Evolutionary conservation across 495 filamentous ascomycete genomes (phyloP).

Genomic region (Cenococcum geophilum): DNA sequence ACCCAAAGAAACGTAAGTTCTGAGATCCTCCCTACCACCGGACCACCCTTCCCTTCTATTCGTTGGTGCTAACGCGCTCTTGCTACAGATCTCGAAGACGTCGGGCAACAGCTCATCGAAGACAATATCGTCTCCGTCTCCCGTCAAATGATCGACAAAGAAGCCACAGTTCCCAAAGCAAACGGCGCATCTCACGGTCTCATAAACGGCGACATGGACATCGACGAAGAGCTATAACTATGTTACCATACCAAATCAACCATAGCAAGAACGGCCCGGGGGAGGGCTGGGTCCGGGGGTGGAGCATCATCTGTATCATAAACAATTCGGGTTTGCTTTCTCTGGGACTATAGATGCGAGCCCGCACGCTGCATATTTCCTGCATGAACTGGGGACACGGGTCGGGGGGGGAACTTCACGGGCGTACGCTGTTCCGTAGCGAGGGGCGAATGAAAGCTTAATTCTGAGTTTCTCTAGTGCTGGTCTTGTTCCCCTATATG

Average conservation of each 20-base stretch:
- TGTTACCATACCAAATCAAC: background rate
- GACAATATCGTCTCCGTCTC: conserved; percentile 97
- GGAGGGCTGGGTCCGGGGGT: background rate
- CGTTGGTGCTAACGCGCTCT: background rate
- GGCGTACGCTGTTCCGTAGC: no score
- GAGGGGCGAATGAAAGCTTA: no score
- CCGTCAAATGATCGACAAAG: conserved; percentile 98
- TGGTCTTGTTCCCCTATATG: no score
- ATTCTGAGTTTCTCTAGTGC: no score
- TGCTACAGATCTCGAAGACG: conserved; percentile 72
- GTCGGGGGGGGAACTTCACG: no score
- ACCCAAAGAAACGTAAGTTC: conserved; percentile 88
- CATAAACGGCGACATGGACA: conserved; percentile 38
- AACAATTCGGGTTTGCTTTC: no score
- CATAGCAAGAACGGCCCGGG: background rate
- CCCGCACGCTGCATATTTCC: no score
- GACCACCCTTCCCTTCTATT: no score
- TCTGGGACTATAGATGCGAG: no score
- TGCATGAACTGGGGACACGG: no score
- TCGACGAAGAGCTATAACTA: conserved; percentile 44
- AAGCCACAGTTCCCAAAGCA: conserved; percentile 63
- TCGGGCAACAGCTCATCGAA: conserved; percentile 93
- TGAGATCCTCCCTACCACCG: background rate
- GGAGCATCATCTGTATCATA: background rate
- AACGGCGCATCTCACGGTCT: conserved; percentile 54